phyloP scores from a whole-genome alignment of 1,284 basidiomycete genomes.

The Pseudozyma sp. region DNA sequence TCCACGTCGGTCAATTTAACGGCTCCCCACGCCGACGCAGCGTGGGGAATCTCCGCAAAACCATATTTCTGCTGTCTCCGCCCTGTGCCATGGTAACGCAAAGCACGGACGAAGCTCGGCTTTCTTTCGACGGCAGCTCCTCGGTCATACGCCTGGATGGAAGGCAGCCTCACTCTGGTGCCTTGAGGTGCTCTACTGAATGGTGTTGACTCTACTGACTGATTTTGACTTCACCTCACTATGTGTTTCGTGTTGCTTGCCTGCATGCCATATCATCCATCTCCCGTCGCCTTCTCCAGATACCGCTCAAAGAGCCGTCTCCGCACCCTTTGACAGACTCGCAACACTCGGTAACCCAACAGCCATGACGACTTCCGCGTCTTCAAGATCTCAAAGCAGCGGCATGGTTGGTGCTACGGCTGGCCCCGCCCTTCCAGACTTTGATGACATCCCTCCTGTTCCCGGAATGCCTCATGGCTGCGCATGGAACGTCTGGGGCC shows the following conservation, averaged over 20 bases:
- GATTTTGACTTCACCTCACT: no score
- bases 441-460: slow-evolving; percentile 34
- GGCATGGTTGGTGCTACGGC: slow-evolving; percentile 8
- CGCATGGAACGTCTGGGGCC: slow-evolving; percentile 45
- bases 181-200: no score
- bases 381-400: slow-evolving; percentile 1
- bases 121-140: neutral
- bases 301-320: neutral
- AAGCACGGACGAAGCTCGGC: slow-evolving; percentile 3
- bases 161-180: neutral
- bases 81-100: neutral
- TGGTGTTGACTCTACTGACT: neutral
- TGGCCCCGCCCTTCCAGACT: slow-evolving; percentile 19
- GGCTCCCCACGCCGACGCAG: slow-evolving; percentile 17
- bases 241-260: neutral
- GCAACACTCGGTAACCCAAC: no score
- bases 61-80: neutral
- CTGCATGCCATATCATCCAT: neutral
- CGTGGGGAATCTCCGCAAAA: slow-evolving; percentile 21
- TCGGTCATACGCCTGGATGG: neutral
- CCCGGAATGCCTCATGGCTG: slow-evolving; percentile 44
- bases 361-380: slow-evolving; percentile 1
- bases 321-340: neutral
- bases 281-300: no score
- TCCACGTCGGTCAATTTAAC: slow-evolving; percentile 2